Evolutionary conservation across 768 basidiomycete species (phyloP).

Genomic region (Russula sp.): DNA sequence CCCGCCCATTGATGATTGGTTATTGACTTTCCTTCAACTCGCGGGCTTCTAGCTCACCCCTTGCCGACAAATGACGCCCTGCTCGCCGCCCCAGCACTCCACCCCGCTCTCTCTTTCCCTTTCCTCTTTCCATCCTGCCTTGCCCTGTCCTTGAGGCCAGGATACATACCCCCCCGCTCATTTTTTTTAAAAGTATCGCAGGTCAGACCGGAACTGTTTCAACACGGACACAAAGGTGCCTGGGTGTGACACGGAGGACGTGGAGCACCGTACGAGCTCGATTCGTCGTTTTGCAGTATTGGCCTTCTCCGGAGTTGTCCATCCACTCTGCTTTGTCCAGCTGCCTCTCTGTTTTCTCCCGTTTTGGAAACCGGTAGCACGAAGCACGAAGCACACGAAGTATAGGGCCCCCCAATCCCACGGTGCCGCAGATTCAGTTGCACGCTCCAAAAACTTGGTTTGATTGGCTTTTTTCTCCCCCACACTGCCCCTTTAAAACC

Average conservation of each 20-base stretch:
- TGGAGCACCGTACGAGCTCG: too few relatives aligned
- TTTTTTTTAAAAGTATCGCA: neutral
- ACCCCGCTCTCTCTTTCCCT: neutral
- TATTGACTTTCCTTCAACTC: neutral
- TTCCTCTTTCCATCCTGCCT: neutral
- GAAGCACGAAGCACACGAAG: neutral
- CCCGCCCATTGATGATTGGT: slow-evolving; percentile 6
- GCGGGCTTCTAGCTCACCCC: neutral
- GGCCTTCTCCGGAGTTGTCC: neutral
- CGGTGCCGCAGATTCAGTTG: too few relatives aligned
- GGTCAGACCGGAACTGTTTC: neutral
- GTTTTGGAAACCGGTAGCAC: slow-evolving; percentile 9
- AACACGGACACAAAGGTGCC: neutral
- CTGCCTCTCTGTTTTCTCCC: neutral
- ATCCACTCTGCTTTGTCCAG: neutral
- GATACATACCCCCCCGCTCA: neutral
- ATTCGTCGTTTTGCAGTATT: neutral
- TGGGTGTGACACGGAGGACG: too few relatives aligned
- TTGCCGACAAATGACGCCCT: slow-evolving; percentile 3
- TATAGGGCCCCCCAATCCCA: too few relatives aligned
- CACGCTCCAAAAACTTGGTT: too few relatives aligned
- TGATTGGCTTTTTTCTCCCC: neutral
- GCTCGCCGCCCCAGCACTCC: neutral
- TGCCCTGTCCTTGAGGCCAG: neutral
- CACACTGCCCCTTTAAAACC: neutral